These are phyloP conservation scores for Xylaria sp. DNA, from an alignment of 2,329 filamentous ascomycete species.

Conservation along the genomic window DNA sequence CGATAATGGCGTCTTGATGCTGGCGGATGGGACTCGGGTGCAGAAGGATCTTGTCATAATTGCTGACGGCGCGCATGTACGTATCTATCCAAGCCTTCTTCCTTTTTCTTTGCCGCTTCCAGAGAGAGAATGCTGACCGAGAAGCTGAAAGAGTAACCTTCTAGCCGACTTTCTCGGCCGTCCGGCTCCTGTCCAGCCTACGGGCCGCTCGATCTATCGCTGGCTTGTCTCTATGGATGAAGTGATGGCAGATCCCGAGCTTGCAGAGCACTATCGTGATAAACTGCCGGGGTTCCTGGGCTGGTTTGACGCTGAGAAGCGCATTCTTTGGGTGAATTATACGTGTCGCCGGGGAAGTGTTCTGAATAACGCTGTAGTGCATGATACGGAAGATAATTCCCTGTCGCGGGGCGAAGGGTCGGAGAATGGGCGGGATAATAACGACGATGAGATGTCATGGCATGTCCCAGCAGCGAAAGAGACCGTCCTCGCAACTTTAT, in stretches of 20 bases:
- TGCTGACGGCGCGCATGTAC: constrained; percentile 57
- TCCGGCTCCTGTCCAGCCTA: constrained; percentile 25
- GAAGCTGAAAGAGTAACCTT: constrained; percentile 33
- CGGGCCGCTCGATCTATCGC: constrained; percentile 40
- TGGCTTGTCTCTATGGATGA: constrained; percentile 39
- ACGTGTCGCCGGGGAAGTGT: constrained; percentile 35
- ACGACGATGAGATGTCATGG: constrained; percentile 29
- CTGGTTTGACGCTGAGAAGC: constrained; percentile 28
- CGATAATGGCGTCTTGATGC: constrained; percentile 76
- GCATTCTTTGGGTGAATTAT: constrained; percentile 36
- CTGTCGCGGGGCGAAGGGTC: neutral
- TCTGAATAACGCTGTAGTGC: constrained; percentile 37
- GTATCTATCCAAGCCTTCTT: neutral
- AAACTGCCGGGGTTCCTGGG: constrained; percentile 35
- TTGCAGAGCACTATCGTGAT: constrained; percentile 25
- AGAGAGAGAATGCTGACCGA: neutral
- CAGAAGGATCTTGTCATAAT: constrained; percentile 56
- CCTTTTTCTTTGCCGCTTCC: neutral
- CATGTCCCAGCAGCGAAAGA: constrained; percentile 24
- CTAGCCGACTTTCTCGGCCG: constrained; percentile 35
- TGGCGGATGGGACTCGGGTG: constrained; percentile 48
- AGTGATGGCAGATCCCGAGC: constrained; percentile 30
- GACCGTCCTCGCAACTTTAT: constrained; percentile 30
- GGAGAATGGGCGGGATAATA: neutral
- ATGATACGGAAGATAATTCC: constrained; percentile 22